Evolutionary conservation across 2,329 filamentous ascomycete genomes (phyloP), one percentile per base, ranked within the genome.

Genomic region (Neoarthrinium moseri): DNA sequence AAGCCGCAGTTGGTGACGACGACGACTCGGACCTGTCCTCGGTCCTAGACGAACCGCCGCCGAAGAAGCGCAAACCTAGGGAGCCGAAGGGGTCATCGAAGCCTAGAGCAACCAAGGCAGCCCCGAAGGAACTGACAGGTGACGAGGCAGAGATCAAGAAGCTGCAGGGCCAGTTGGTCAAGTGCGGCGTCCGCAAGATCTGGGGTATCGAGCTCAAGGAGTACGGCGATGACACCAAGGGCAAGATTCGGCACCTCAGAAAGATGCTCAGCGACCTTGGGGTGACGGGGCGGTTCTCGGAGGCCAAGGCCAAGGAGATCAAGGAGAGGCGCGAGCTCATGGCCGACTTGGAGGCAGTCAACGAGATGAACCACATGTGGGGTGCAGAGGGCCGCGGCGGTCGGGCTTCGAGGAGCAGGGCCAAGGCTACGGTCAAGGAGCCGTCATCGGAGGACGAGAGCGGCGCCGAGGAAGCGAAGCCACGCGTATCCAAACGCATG

Each of bases 151-250:
- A 95, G 63, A 87, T 96, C 62, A 97, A 96, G 66, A 87, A 84
- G 39, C 74, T 97, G 4, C 92, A 97, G 68, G 81, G 83, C 7
- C 90, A 92, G 66, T 78, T 99, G 6, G 70, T 86, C 36, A 96
- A 96, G 67, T 99, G 92, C 59, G 92, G 92, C 23, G 82, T 96
- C 45, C 86, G 90, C 43, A 97, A 96, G 63, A 80, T 96, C 50
- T 99, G 94, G 92, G 81, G 80, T 40, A 83, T 86, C 52, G 90
- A 96, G 66, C 77, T 99, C 22, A 89, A 89, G 63, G 74, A 83
- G 45, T 91, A 81, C 57, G 78, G 77, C 1, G 80, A 84, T 45
- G 87, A 91, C 20, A 63, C 78, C 4, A 86, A 83, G 50, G 89
- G 82, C 40, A 96, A 96, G 73, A 89, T 96, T 51, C 77, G 76